Evolutionary conservation across 495 filamentous ascomycete species (phyloP), one percentile per base, ranked within the genome.

Genomic region (Annulohypoxylon bovei): DNA sequence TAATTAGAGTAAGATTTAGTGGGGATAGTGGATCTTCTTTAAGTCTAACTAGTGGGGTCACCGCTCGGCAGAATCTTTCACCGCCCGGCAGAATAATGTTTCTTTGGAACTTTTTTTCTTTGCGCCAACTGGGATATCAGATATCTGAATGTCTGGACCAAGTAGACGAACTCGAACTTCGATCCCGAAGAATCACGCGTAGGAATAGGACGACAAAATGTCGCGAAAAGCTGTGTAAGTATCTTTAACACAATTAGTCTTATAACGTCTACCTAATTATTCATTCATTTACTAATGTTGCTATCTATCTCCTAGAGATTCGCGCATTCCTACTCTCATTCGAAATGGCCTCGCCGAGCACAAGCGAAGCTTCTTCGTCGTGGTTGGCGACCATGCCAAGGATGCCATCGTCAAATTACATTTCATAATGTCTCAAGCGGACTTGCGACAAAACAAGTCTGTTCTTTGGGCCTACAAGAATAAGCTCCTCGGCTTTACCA

Each of bases 381-480:
- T 99, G 4, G 96, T 99, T 23, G 96, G 96, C 59, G 96, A 99
- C 77, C 89, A 89, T 62, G 91, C 94, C 64, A 99, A 99, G 80
- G 96, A 98, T 87, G 94, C 95, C 66, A 98, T 98, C 76, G 91
- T 98, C 50, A 89, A 98, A 76, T 85, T 99, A 35, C 94, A 98
- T 80, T 93, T 94, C 74, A 96, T 99, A 73, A 90, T 97, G 82
- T 93, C 93, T 50, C 90, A 87, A 71, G 89, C 90, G 74, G 93
- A 97, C 76, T 86, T 97, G 67, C 97, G 95, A 81, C 90, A 95
- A 77, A 98, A 98, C 82, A 98, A 98, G 79, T 94, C 91, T 9
- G 93, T 99, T 3, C 84, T 99, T 14, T 99, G 96, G 96, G 94
- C 96, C n/a, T 99, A 99, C 82, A 98, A 98, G 81, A 96, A 97